A percentile compares a stretch with the other conserved stretches of the same genome.
Conservation (phyloP, 129 eudicot species). For the Rutidosis leptorrhynchoides region DNA sequence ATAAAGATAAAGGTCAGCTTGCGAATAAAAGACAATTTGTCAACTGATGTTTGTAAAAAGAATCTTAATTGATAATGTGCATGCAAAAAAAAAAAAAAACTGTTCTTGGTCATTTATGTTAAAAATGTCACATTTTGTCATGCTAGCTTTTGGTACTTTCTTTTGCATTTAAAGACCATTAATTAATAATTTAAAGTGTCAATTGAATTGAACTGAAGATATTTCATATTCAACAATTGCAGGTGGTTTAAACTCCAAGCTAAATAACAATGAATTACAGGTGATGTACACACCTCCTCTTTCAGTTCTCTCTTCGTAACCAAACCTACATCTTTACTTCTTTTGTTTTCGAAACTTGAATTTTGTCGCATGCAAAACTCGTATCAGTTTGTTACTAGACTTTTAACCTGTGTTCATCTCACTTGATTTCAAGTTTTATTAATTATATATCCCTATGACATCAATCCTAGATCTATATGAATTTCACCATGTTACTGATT, state of each 20-base stretch:
- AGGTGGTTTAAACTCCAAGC: slow-evolving; percentile 11
- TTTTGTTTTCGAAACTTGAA: not conserved
- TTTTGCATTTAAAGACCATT: not conserved
- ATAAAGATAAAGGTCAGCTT: not conserved
- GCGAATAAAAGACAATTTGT: not conserved
- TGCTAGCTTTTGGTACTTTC: not conserved
- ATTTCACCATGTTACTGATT: too few species aligned
- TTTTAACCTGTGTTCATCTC: not conserved
- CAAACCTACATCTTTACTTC: not conserved
- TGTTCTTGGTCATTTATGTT: not conserved
- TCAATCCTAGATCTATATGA: not conserved
- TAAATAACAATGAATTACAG: slow-evolving; percentile 4
- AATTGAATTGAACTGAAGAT: not conserved
- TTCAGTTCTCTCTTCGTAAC: not conserved
- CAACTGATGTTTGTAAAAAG: not conserved
- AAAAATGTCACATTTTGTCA: not conserved
- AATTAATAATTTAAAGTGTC: not conserved
- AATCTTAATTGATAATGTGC: not conserved
- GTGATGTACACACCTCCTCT: slow-evolving; percentile 11
- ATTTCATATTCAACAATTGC: not conserved
- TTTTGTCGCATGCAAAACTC: not conserved
- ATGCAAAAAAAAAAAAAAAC: not conserved
- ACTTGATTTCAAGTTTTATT: not conserved
- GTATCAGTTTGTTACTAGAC: not conserved
- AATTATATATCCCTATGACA: not conserved